Base-by-base conservation (phyloP, 352 stramenopile genomes). In the Pythium sukuiense region DNA sequence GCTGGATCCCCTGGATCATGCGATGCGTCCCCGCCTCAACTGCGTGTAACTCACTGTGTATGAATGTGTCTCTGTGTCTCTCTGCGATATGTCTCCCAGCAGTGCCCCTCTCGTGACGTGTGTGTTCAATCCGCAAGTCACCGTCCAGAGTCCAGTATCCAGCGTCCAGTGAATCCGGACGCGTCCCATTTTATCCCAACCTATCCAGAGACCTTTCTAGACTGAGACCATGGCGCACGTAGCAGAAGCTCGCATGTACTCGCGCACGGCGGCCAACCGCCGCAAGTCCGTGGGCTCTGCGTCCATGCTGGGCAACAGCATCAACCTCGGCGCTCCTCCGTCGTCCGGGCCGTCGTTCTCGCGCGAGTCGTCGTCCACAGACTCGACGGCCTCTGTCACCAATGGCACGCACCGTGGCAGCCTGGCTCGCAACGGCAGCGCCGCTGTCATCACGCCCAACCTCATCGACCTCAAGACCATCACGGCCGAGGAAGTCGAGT, bases 401-500 rank as follows among this genome's bases (percentile, higher is more conserved):
- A 49, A 49, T 24, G 55, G 55, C 33, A 60, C 55, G 9, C 61
- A 61, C 43, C 65, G 65, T 24, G 58, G 65, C 59, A 64, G 53
- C 27, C 39, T 63, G 16, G 65, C 60, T 29, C 65, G 58, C 58
- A 67, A 72, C 24, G 59, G 59, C n/a, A 70, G 59, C 41, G 45
- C 57, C 13, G 18, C 30, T 16, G 63, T 93, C 49, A 59, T 73
- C 4, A 88, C 82, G 61, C 87, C 87, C 14, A 94, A 92, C 61
- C 67, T 95, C 48, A 95, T 95, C 55, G 87, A 95, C 55, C 80
- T 95, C 57, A 93, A 93, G 74, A 93, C 82, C 32, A 93, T 92
- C 65, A 89, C 87, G 73, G 79, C 75, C 63, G 87, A 93, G 57
- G 86, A 94, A 54, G 67, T 91, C 54, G 87, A 96, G 72, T 96